Base-by-base conservation (phyloP, 108 stramenopile species). In the Nitzschia palea region DNA sequence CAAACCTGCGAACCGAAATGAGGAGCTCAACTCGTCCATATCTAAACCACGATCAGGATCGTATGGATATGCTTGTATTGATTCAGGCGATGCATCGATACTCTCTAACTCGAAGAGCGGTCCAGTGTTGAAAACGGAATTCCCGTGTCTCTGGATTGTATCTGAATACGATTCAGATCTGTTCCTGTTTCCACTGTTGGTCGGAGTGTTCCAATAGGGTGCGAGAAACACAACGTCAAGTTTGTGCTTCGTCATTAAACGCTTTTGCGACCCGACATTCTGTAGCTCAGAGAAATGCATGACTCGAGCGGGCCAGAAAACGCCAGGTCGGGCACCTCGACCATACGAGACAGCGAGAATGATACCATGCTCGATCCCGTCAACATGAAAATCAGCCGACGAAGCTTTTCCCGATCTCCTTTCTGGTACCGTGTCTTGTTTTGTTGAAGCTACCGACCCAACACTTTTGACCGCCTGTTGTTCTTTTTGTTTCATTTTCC, bases 301-400 rank as follows among this genome's bases (percentile, higher is more conserved):
- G 10, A 95, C 80, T 69, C 94, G 63, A 17, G 94, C 94, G 27
- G 94, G 94, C 94, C 94, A 95, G 26, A 83, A 73, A 0, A 88
- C 82, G 26, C 90, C 90, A 31, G 62, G 75, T 67, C 85, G 72
- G 17, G 85, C 80, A 25, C 79, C 77, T 55, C 60, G 68, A 34
- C 73, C 73, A 44, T 74, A 79, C 15, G 88, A 76, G 2, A 72
- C 60, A 12, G 90, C 94, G 3, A 95, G 74, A 50, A 95, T 73
- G 22, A 95, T 95, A 9, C 94, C 94, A 62, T 88, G 62, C 58
- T 89, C 90, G 25, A 90, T 86, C 36, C 90, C 94, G 3, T 78
- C 67, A 17, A 95, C 89, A 22, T 57, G 40, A 65, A 86, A 90
- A 37, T 86, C 78, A 5, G 66, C 67, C 22, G 77, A 81, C 12